Conservation (phyloP, 805 yeast species). For the Candida ortonii region DNA sequence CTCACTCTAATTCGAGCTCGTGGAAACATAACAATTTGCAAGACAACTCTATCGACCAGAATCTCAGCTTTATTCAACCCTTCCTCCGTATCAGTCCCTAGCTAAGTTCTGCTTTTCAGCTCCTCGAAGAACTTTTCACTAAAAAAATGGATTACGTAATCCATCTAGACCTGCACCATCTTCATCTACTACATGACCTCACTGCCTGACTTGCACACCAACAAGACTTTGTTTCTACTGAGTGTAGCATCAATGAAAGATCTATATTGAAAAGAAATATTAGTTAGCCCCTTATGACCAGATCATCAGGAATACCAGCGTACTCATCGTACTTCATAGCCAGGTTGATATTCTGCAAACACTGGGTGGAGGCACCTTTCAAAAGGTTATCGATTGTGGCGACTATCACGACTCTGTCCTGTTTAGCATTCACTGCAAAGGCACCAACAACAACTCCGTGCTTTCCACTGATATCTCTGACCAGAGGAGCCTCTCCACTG, state of each 20-base stretch:
- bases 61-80: too few relatives aligned
- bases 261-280: neutral
- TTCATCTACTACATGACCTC: too few relatives aligned
- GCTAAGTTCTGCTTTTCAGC: too few relatives aligned
- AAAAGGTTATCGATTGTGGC: constrained; percentile 94
- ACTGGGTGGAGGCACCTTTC: constrained; percentile 99
- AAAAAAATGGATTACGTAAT: too few relatives aligned
- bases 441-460: constrained; percentile 97
- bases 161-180: too few relatives aligned
- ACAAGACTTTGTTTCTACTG: too few relatives aligned
- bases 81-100: too few relatives aligned
- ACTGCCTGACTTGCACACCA: too few relatives aligned
- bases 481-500: constrained; percentile 90
- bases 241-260: neutral
- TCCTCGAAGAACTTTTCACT: too few relatives aligned
- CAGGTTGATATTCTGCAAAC: constrained; percentile 92
- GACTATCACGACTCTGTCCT: constrained; percentile 87
- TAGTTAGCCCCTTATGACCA: constrained; percentile 44
- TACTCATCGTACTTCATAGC: constrained; percentile 89
- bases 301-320: constrained; percentile 85
- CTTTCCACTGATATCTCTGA: constrained; percentile 85
- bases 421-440: constrained; percentile 85
- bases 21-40: too few relatives aligned
- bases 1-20: too few relatives aligned
- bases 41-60: too few relatives aligned